Conservation (phyloP, 208 protist genomes). For the Acanthamoeba royreba region DNA sequence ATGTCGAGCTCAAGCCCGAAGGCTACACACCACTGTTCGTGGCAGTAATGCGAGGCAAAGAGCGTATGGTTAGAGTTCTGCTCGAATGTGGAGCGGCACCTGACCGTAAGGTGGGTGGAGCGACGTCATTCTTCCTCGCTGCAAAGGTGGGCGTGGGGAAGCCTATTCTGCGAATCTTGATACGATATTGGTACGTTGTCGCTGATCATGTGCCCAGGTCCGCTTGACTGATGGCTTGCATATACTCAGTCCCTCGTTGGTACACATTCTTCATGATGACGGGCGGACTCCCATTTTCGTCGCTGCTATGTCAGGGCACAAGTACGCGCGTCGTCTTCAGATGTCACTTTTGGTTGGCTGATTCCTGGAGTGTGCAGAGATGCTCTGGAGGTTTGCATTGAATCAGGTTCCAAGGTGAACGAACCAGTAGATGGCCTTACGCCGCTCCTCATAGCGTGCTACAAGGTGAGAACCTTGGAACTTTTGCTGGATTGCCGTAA, state of each 20-base stretch:
- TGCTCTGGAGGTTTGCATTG: not conserved
- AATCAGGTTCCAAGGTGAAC: not conserved
- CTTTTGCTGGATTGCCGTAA: no score
- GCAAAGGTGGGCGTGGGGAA: not conserved
- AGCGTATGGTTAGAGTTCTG: slow-evolving; percentile 1
- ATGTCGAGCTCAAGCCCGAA: not conserved
- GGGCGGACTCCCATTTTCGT: not conserved
- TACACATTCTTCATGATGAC: not conserved
- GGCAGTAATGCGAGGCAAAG: not conserved
- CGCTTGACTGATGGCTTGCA: not conserved
- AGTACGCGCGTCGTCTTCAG: not conserved
- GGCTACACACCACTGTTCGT: not conserved
- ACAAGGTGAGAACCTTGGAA: no score
- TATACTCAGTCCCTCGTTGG: not conserved
- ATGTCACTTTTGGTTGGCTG: not conserved
- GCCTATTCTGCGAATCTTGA: not conserved
- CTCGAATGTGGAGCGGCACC: not conserved
- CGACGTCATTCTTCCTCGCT: not conserved
- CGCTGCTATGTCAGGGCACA: not conserved
- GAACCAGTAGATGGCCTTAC: not conserved
- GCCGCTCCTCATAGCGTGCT: slow-evolving; percentile 1
- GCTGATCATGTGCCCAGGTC: not conserved
- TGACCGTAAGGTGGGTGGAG: not conserved
- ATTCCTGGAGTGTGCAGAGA: not conserved
- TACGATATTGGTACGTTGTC: not conserved